phyloP scores from a whole-genome alignment of 2,329 filamentous ascomycete species.

The Alternaria gansuensis region DNA sequence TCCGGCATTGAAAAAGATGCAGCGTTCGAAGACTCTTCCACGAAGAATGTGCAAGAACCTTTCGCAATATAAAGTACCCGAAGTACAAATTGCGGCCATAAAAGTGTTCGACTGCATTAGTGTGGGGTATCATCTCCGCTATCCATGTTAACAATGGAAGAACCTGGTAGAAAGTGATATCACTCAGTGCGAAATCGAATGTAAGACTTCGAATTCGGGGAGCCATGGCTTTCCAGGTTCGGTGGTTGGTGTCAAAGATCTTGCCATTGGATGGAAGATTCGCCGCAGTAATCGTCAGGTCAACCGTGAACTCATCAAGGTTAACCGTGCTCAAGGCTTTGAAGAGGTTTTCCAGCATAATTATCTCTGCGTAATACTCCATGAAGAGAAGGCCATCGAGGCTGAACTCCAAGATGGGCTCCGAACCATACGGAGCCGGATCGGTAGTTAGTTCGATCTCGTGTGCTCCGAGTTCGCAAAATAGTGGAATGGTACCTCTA shows the following conservation, averaged over 20 bases:
- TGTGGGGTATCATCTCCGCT: not conserved
- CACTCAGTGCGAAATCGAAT: not conserved
- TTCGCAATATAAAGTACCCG: not conserved
- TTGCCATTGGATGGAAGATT: not conserved
- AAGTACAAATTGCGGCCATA: not conserved
- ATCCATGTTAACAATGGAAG: not conserved
- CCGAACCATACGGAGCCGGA: not conserved
- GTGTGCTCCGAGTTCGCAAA: not conserved
- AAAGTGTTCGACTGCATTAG: conserved; percentile 1
- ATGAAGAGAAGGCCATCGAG: conserved; percentile 4
- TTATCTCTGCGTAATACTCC: conserved; percentile 7
- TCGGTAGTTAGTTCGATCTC: not conserved
- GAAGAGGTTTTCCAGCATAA: not conserved
- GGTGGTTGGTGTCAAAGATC: not conserved
- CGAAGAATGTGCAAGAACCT: not conserved
- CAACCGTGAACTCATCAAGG: not conserved
- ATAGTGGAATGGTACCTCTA: not conserved
- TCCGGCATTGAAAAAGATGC: not conserved
- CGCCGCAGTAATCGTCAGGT: not conserved
- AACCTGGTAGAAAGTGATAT: not conserved
- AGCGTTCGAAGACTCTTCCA: not conserved
- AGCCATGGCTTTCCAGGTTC: not conserved
- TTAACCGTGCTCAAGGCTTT: not conserved
- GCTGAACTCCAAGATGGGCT: not conserved
- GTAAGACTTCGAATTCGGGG: not conserved